phyloP scores from a whole-genome alignment of 345 rosid genomes.

The Lepidium sativum region DNA sequence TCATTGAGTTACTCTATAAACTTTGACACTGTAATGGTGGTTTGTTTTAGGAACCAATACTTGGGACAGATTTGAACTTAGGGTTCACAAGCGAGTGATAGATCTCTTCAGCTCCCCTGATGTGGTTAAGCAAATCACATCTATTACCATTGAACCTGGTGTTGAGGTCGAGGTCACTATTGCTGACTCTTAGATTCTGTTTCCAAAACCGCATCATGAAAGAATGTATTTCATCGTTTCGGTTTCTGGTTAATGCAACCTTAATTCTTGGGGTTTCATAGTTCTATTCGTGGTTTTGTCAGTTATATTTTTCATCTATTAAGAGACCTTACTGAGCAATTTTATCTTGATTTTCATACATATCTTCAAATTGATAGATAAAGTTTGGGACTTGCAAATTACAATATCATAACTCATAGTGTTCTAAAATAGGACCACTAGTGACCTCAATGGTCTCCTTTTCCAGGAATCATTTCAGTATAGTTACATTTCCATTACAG shows the following conservation, averaged over 20 bases:
- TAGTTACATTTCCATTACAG: too few relatives aligned
- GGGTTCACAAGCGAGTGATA: slow-evolving; percentile 47
- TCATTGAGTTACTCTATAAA: background rate
- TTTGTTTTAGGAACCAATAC: slow-evolving; percentile 44
- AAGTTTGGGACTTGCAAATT: background rate
- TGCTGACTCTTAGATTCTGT: slow-evolving; percentile 26
- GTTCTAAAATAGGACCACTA: background rate
- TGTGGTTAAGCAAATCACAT: slow-evolving; percentile 55
- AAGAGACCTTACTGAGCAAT: background rate
- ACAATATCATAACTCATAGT: background rate
- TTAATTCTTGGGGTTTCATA: too few relatives aligned
- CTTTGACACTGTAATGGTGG: background rate
- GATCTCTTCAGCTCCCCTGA: slow-evolving; percentile 54
- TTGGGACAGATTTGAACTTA: slow-evolving; percentile 44
- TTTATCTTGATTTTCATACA: background rate
- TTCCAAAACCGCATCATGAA: background rate
- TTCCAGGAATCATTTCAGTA: background rate
- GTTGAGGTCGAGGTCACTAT: slow-evolving; percentile 52
- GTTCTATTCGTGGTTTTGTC: background rate
- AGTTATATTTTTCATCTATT: background rate
- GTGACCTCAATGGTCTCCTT: background rate
- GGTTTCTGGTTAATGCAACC: background rate
- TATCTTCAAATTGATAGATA: background rate
- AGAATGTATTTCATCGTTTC: background rate
- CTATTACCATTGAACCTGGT: slow-evolving; percentile 53